Evolutionary conservation across 148 eudicot genomes (phyloP), one percentile per base, ranked within the genome.

Genomic region (Persicaria tinctoria): DNA sequence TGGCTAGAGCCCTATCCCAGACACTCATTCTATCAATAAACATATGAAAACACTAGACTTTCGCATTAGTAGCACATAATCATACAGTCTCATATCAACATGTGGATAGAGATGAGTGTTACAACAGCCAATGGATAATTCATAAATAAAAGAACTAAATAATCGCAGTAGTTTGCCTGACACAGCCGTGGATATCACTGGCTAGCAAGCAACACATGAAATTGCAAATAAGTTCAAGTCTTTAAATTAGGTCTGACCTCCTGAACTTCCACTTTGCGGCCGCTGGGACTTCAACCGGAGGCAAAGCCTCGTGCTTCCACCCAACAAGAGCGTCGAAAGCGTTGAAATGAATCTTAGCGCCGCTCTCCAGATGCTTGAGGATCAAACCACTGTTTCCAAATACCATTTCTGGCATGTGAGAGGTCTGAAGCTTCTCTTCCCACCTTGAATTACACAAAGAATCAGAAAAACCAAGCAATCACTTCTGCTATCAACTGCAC

Each of bases 271-370:
- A 95, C 81, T 87, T 80, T 68, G 93, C 97, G 71, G 98, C 98
- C 60, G 96, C 97, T 60, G 97, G 97, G 84, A 94, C 97, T 87
- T 94, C 97, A 77, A 94, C 96, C 4, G 97, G 97, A 32, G 98
- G 97, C 73, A 94, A 80, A 54, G 89, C 89, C 80, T 90, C 97
- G 71, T 70, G 78, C 80, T 94, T 94, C 98, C 98, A 94, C 66
- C 93, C 98, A 72, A 55, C 82, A 69, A 94, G 84, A 83, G 98
- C 97, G 84, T 94, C 97, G 77, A 90, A 91, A 62, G 96, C 88
- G 75, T 90, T 88, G 78, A 94, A 94, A 80, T 88, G 87, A 80
- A 94, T 81, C 81, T 83, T 87, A 73, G 77, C 77, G 62, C 95
- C 90, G 81, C 84, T 90, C 53, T 78, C 80, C 50, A 75, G 64